Evolutionary conservation across 345 rosid genomes (phyloP).

Genomic region (Limnanthes douglasii): DNA sequence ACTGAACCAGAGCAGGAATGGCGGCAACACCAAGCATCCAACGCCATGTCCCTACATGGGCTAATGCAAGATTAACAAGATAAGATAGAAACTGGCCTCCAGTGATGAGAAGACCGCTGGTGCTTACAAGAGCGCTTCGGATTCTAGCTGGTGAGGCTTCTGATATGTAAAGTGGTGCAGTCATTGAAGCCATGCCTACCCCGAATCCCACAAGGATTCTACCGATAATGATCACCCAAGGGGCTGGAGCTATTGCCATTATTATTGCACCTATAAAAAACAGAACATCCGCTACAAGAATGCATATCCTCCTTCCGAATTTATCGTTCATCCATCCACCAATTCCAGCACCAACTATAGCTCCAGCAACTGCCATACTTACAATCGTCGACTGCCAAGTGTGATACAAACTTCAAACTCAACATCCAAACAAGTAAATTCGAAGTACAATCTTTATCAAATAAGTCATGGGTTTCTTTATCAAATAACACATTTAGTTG

Average conservation of each 20-base stretch:
- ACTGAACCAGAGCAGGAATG: slow-evolving; percentile 47
- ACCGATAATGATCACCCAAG: slow-evolving; percentile 56
- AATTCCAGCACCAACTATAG: slow-evolving; percentile 68
- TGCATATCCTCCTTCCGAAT: slow-evolving; percentile 50
- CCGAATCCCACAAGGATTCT: slow-evolving; percentile 79
- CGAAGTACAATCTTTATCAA: too few species aligned
- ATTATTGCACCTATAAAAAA: slow-evolving; percentile 54
- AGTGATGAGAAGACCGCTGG: slow-evolving; percentile 63
- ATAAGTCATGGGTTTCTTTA: too few species aligned
- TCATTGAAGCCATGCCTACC: slow-evolving; percentile 97
- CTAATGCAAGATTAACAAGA: slow-evolving; percentile 72
- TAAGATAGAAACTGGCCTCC: slow-evolving; percentile 84
- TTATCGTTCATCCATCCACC: slow-evolving; percentile 78
- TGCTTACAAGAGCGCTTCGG: slow-evolving; percentile 81
- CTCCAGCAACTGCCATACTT: slow-evolving; percentile 85
- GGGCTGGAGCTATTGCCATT: slow-evolving; percentile 66
- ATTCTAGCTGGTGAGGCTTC: slow-evolving; percentile 87
- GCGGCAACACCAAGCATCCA: slow-evolving; percentile 93
- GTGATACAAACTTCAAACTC: too few species aligned
- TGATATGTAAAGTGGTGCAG: slow-evolving; percentile 82
- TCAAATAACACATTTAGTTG: too few species aligned
- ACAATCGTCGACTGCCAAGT: slow-evolving; percentile 81
- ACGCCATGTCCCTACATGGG: slow-evolving; percentile 80
- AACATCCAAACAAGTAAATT: too few species aligned
- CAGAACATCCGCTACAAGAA: slow-evolving; percentile 41